phyloP scores from a whole-genome alignment of 495 filamentous ascomycete genomes.

The Aspergillus cristatus region DNA sequence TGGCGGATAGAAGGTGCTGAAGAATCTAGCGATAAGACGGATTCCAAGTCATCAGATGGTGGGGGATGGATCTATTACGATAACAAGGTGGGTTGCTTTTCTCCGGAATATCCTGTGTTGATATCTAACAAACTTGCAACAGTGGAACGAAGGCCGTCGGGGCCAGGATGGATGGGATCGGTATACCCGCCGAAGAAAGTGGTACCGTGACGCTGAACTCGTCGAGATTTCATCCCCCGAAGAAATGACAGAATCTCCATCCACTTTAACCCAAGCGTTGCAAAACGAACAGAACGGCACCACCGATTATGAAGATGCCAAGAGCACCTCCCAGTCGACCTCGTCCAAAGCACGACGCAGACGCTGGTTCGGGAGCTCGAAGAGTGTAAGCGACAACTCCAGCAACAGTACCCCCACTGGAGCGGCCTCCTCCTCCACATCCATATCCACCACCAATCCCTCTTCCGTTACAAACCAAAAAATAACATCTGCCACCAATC shows the following conservation, averaged over 20 bases:
- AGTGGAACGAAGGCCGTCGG: constrained; percentile 90
- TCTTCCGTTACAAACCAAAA: constrained; percentile 16
- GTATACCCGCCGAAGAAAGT: constrained; percentile 90
- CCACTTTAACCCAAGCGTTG: constrained; percentile 24
- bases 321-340: constrained; percentile 22
- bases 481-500: constrained; percentile 15
- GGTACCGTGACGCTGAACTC: constrained; percentile 92
- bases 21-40: constrained; percentile 26
- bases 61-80: constrained; percentile 97
- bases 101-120: neutral
- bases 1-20: constrained; percentile 82
- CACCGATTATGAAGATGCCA: constrained; percentile 19
- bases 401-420: constrained; percentile 11
- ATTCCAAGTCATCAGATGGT: constrained; percentile 42
- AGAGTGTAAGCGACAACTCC: constrained; percentile 25
- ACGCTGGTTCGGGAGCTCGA: constrained; percentile 35
- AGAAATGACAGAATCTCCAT: constrained; percentile 16
- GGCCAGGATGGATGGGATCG: constrained; percentile 90
- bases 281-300: constrained; percentile 18
- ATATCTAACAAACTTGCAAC: neutral
- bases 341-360: constrained; percentile 27
- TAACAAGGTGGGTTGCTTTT: constrained; percentile 62
- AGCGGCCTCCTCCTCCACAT: constrained; percentile 1
- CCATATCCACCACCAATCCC: constrained; percentile 12
- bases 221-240: constrained; percentile 56